Conservation (phyloP, 1,284 basidiomycete species). For the Tylopilus sp. region DNA sequence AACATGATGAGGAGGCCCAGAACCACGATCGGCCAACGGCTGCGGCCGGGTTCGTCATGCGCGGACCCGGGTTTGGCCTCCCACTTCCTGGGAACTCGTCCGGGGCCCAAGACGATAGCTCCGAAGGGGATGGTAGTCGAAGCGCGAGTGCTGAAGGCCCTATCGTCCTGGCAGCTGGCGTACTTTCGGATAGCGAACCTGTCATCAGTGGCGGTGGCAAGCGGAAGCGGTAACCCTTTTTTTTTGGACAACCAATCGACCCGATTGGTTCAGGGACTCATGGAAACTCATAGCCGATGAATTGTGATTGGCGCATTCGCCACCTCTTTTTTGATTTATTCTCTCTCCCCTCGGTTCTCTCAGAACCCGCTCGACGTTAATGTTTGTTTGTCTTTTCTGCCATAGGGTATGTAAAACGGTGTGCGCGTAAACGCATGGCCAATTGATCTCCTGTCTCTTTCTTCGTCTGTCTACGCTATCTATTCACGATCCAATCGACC, state of each 20-base stretch:
- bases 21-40: conserved; percentile 1
- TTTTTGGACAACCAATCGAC: no score
- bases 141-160: conserved; percentile 27
- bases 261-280: not conserved
- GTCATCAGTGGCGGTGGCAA: conserved; percentile 43
- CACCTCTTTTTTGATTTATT: not conserved
- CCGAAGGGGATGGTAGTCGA: conserved; percentile 27
- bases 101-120: conserved; percentile 20
- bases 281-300: not conserved
- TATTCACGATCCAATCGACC: not conserved
- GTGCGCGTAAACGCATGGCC: not conserved
- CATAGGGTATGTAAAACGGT: not conserved
- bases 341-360: not conserved
- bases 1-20: conserved; percentile 10
- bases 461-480: not conserved
- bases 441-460: not conserved
- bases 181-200: conserved; percentile 12
- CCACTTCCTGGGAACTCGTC: conserved; percentile 14
- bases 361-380: not conserved
- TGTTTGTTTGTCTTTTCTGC: not conserved
- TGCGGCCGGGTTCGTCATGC: conserved; percentile 1
- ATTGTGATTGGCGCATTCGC: no score
- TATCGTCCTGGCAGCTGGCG: conserved; percentile 7
- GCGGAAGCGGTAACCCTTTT: conserved; percentile 39
- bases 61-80: conserved; percentile 21